Conservation (phyloP, 1,139 yeast genomes). For the Suhomyces anneliseae region DNA sequence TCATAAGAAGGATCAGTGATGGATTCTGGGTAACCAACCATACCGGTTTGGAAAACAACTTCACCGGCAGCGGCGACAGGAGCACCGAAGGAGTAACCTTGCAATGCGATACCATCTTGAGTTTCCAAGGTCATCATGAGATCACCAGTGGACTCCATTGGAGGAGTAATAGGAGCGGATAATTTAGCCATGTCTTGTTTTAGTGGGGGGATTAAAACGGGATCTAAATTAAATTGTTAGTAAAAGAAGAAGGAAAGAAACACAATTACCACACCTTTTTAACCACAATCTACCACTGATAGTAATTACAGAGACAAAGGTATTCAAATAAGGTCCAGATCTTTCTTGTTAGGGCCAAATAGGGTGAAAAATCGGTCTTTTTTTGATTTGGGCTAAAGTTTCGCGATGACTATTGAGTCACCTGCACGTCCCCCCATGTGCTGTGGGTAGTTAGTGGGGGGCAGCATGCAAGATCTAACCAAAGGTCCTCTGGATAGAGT, state of each 20-base stretch:
- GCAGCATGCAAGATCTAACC: no score
- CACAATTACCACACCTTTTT: no score
- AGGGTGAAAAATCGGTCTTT: no score
- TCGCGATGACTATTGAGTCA: no score
- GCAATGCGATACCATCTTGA: slow-evolving; percentile 83
- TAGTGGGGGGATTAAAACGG: slow-evolving; percentile 2
- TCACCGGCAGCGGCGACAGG: slow-evolving; percentile 90
- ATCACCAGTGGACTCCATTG: slow-evolving; percentile 79
- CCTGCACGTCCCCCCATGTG: no score
- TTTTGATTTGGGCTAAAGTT: no score
- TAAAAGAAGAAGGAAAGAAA: background rate
- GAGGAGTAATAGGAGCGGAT: slow-evolving; percentile 83
- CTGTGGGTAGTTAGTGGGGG: no score
- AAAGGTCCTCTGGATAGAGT: no score
- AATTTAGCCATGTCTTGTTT: slow-evolving; percentile 22
- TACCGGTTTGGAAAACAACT: slow-evolving; percentile 98
- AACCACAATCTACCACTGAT: background rate
- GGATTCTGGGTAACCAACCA: slow-evolving; percentile 99
- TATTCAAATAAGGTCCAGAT: no score
- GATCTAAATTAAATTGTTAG: slow-evolving; percentile 1
- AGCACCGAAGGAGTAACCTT: slow-evolving; percentile 99
- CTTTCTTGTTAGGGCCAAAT: no score
- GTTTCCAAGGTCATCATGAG: slow-evolving; percentile 87
- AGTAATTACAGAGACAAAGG: background rate
- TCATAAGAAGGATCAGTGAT: slow-evolving; percentile 98